A percentile compares a stretch with the other conserved stretches of the same genome.
These are phyloP conservation scores for Phialemoniopsis sp. DNA, from an alignment of 2,329 filamentous ascomycete species.

Conservation along the genomic window DNA sequence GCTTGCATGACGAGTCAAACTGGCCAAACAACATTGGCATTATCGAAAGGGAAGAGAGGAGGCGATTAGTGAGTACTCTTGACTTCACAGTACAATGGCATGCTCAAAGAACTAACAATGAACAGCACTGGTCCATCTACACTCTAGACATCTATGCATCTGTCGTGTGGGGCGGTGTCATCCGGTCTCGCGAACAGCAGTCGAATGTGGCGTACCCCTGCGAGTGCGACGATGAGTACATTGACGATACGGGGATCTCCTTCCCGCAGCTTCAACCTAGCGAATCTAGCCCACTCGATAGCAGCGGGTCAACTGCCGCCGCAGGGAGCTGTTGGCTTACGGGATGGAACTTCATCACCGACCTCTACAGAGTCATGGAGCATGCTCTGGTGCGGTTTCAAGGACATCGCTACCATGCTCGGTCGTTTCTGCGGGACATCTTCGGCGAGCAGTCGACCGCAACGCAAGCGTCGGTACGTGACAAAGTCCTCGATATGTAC, in stretches of 20 bases:
- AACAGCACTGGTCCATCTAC: constrained; percentile 52
- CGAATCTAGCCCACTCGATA: not conserved
- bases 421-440: constrained; percentile 13
- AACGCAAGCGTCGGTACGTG: constrained; percentile 10
- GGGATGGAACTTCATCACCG: constrained; percentile 55
- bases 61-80: constrained; percentile 9
- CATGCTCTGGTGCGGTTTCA: constrained; percentile 31
- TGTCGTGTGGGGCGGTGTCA: constrained; percentile 45
- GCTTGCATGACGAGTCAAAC: constrained; percentile 18
- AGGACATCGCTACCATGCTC: too few relatives aligned
- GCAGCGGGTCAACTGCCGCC: too few relatives aligned
- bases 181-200: constrained; percentile 38
- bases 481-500: constrained; percentile 16
- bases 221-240: constrained; percentile 38
- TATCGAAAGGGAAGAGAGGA: constrained; percentile 13
- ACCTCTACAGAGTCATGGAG: constrained; percentile 52
- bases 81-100: not conserved
- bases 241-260: not conserved
- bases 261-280: too few relatives aligned
- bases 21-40: constrained; percentile 10
- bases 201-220: constrained; percentile 41
- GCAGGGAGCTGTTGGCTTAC: constrained; percentile 34
- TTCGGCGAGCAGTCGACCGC: constrained; percentile 9
- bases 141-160: constrained; percentile 50
- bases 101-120: not conserved